phyloP scores from a whole-genome alignment of 2,329 filamentous ascomycete species.

The Penicillium janthinellum region DNA sequence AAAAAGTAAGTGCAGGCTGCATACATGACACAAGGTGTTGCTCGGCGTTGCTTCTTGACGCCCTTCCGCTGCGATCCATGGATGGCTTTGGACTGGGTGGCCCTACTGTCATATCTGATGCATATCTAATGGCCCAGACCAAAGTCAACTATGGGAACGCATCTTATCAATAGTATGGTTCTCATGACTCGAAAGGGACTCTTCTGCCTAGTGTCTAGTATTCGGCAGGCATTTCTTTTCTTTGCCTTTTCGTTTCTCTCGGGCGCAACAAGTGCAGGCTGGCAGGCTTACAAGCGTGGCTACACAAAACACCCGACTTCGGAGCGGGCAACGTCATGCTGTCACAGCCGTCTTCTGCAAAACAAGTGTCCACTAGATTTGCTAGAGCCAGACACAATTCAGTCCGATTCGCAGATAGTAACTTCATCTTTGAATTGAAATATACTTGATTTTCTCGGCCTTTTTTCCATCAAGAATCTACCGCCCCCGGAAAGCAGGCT shows the following conservation, averaged over 20 bases:
- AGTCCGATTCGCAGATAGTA: neutral
- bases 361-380: neutral
- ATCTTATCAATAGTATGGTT: neutral
- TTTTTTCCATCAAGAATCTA: slow-evolving; percentile 25
- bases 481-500: slow-evolving; percentile 19
- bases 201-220: neutral
- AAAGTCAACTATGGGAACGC: neutral
- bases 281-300: neutral
- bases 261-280: neutral
- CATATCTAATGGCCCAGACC: neutral
- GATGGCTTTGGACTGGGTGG: neutral
- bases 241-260: neutral
- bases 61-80: neutral
- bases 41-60: neutral
- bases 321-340: neutral
- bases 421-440: neutral
- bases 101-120: neutral
- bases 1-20: neutral
- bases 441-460: neutral
- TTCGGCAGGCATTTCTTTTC: neutral
- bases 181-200: neutral
- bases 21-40: neutral
- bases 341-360: neutral
- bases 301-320: neutral
- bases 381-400: too few species aligned